Evolutionary conservation across 2,329 filamentous ascomycete species (phyloP).

Genomic region (Exophiala sp.): DNA sequence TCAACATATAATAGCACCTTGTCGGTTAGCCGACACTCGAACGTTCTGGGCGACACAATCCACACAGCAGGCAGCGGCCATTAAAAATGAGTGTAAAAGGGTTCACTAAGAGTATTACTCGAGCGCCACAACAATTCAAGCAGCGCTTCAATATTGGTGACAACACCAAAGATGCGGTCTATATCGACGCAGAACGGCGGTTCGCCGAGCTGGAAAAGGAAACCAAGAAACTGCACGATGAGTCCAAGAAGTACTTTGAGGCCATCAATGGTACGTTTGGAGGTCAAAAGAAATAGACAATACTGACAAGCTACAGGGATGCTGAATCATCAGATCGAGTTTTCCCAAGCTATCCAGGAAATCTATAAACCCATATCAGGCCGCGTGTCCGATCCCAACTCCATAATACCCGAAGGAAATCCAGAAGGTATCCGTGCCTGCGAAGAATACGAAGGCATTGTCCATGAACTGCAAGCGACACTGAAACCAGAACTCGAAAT

Average conservation of each 20-base stretch:
- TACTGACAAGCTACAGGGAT: conserved; percentile 57
- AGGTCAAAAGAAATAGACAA: background rate
- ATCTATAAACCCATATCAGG: conserved; percentile 98
- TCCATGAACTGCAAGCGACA: conserved; percentile 83
- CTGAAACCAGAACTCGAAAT: conserved; percentile 91
- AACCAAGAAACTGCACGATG: conserved; percentile 94
- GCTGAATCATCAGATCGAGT: conserved; percentile 96
- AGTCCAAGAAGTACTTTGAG: conserved; percentile 95
- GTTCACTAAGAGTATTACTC: conserved; percentile 81
- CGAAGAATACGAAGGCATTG: conserved; percentile 91
- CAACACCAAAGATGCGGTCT: conserved; percentile 89
- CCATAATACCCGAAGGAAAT: conserved; percentile 77
- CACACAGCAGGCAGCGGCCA: background rate
- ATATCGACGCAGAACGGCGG: conserved; percentile 87
- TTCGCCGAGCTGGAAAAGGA: conserved; percentile 93
- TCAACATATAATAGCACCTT: background rate
- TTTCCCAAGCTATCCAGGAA: conserved; percentile 91
- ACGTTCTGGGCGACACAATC: background rate
- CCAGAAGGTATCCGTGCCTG: conserved; percentile 90
- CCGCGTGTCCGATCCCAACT: conserved; percentile 87
- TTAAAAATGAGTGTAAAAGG: conserved; percentile 89
- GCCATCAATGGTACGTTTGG: conserved; percentile 75
- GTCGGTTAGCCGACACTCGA: background rate
- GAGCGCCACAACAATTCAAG: conserved; percentile 91
- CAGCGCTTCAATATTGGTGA: conserved; percentile 93